A percentile compares a stretch with the other conserved stretches of the same genome.
These are phyloP conservation scores for Gryganskiella cystojenkinii DNA, from an alignment of 192 early-diverging fungal genomes.

Conservation along the genomic window DNA sequence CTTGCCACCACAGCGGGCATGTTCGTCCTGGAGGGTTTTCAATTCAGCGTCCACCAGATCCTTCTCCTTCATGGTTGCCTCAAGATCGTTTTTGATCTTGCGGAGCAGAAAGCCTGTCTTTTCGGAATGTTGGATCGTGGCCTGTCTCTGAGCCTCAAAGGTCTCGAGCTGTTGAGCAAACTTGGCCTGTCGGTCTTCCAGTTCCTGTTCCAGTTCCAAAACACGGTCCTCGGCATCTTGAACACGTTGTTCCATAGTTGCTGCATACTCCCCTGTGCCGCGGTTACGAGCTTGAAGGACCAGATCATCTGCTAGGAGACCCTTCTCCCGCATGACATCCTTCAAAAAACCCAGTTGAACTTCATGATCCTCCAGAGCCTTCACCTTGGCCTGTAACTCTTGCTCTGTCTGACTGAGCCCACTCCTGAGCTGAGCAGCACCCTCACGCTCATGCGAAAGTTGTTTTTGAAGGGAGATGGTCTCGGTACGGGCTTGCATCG, in stretches of 20 bases:
- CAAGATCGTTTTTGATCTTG: slow-evolving; percentile 44
- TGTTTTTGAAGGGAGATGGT: slow-evolving; percentile 50
- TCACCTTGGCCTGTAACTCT: slow-evolving; percentile 46
- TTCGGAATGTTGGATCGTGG: slow-evolving; percentile 34
- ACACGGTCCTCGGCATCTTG: slow-evolving; percentile 24
- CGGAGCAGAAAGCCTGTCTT: slow-evolving; percentile 32
- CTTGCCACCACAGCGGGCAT: slow-evolving; percentile 20
- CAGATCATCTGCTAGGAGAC: slow-evolving; percentile 52
- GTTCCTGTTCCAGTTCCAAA: slow-evolving; percentile 13
- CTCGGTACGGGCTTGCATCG: slow-evolving; percentile 59
- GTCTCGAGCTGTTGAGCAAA: slow-evolving; percentile 17
- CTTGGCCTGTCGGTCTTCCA: slow-evolving; percentile 16
- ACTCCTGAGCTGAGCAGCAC: slow-evolving; percentile 39
- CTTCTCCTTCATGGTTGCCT: slow-evolving; percentile 39
- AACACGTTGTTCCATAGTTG: slow-evolving; percentile 29
- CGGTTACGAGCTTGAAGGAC: slow-evolving; percentile 32
- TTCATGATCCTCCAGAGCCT: slow-evolving; percentile 62
- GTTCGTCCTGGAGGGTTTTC: slow-evolving; percentile 27
- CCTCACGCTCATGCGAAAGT: slow-evolving; percentile 58
- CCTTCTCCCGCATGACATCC: slow-evolving; percentile 60
- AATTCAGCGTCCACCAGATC: slow-evolving; percentile 17
- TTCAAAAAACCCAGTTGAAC: slow-evolving; percentile 65
- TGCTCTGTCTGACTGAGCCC: slow-evolving; percentile 53
- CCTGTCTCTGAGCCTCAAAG: slow-evolving; percentile 30
- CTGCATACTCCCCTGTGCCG: slow-evolving; percentile 24